phyloP scores from a whole-genome alignment of 2,329 filamentous ascomycete genomes.

The Rhinocladiella mackenziei region DNA sequence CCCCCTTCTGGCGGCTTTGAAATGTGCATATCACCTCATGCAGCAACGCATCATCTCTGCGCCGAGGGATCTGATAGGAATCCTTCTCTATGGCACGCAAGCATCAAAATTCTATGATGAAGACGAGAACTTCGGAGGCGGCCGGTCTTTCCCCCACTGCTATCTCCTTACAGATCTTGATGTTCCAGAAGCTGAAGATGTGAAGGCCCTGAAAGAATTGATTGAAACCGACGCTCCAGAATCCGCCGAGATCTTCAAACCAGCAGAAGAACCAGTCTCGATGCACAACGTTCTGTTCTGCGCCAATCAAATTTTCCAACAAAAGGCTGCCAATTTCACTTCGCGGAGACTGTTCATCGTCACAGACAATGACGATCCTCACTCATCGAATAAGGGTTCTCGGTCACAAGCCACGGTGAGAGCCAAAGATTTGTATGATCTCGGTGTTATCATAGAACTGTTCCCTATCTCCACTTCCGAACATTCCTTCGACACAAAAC shows the following conservation, averaged over 20 bases:
- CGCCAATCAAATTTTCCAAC: conserved; percentile 94
- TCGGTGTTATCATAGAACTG: conserved; percentile 85
- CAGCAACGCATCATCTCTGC: conserved; percentile 97
- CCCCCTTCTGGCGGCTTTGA: conserved; percentile 76
- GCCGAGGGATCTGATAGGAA: conserved; percentile 94
- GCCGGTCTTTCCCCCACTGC: conserved; percentile 77
- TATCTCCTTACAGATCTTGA: conserved; percentile 87
- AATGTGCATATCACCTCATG: conserved; percentile 93
- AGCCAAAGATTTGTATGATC: conserved; percentile 90
- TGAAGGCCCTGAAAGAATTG: conserved; percentile 71
- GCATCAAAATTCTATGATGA: conserved; percentile 73
- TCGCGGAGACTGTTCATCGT: conserved; percentile 92
- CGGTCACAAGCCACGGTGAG: conserved; percentile 75
- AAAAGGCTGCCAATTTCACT: conserved; percentile 87
- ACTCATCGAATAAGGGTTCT: conserved; percentile 65
- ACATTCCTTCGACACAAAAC: conserved; percentile 70
- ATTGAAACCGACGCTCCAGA: conserved; percentile 66
- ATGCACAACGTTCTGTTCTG: conserved; percentile 93
- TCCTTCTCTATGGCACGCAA: conserved; percentile 85
- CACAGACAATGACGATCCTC: conserved; percentile 88
- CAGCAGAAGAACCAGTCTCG: conserved; percentile 64
- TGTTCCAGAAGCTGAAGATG: conserved; percentile 78
- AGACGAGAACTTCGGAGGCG: conserved; percentile 53
- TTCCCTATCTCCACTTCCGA: conserved; percentile 78
- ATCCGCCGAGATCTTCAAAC: conserved; percentile 63